Conservation (phyloP, 345 rosid genomes). For the Citrus australasica region DNA sequence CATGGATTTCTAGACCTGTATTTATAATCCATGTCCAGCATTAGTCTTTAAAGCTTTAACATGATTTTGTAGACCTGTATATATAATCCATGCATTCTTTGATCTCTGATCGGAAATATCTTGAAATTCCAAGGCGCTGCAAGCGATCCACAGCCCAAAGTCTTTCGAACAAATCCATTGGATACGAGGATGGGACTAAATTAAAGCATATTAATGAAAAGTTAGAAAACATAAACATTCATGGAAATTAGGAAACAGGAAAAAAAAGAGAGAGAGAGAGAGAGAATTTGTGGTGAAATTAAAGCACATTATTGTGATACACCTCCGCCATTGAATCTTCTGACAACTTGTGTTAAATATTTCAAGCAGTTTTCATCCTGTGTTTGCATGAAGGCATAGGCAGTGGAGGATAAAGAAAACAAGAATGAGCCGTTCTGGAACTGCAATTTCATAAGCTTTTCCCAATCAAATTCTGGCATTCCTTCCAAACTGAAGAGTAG, state of each 20-base stretch:
- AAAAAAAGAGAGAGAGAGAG: too few species aligned
- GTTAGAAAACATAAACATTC: not conserved
- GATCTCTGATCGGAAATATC: conserved; percentile 67
- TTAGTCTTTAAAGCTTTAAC: too few species aligned
- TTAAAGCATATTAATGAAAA: too few species aligned
- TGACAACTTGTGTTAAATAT: conserved; percentile 56
- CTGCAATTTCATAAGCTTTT: conserved; percentile 72
- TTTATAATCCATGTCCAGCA: too few species aligned
- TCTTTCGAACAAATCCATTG: conserved; percentile 84
- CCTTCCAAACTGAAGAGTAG: conserved; percentile 93
- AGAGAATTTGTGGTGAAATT: not conserved
- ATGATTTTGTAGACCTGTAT: conserved; percentile 34
- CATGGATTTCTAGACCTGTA: too few species aligned
- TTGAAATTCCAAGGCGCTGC: conserved; percentile 80
- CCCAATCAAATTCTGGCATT: conserved; percentile 76
- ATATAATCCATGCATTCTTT: conserved; percentile 56
- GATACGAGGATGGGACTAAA: conserved; percentile 78
- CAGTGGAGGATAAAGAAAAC: conserved; percentile 90
- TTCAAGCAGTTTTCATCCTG: conserved; percentile 53
- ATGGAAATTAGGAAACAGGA: not conserved
- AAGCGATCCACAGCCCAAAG: conserved; percentile 88
- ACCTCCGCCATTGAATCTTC: conserved; percentile 90
- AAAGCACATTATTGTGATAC: not conserved
- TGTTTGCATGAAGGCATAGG: conserved; percentile 84
- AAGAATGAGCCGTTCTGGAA: conserved; percentile 79